Evolutionary conservation across 768 basidiomycete species (phyloP).

Genomic region (Boletus pseudopeckii): DNA sequence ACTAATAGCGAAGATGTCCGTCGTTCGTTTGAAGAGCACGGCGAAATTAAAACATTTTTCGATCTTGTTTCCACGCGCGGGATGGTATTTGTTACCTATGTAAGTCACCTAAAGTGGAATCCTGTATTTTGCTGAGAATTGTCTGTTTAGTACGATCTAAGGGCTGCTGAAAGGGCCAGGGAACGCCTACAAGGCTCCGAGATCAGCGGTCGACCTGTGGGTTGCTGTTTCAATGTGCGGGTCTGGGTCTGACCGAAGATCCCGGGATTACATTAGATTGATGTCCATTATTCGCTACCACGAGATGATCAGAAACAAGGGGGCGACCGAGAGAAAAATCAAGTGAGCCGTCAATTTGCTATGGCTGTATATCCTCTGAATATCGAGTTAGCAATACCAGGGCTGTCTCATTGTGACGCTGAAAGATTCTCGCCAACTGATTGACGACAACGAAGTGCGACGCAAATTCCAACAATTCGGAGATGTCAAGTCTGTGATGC

Average conservation of each 20-base stretch:
- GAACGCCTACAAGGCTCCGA: constrained; percentile 87
- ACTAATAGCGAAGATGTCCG: constrained; percentile 84
- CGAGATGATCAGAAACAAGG: constrained; percentile 73
- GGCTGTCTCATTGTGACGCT: constrained; percentile 81
- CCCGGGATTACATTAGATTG: constrained; percentile 59
- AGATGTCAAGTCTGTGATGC: constrained; percentile 78
- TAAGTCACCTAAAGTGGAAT: constrained; percentile 46
- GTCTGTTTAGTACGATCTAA: constrained; percentile 74
- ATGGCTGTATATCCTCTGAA: constrained; percentile 7
- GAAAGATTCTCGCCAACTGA: constrained; percentile 63
- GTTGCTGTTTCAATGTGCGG: constrained; percentile 31
- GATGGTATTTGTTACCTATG: constrained; percentile 99
- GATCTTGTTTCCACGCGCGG: constrained; percentile 92
- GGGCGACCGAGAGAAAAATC: constrained; percentile 70
- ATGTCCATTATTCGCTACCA: constrained; percentile 96
- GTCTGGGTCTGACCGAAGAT: constrained; percentile 5
- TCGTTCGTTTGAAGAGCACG: constrained; percentile 84
- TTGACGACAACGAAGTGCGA: constrained; percentile 83
- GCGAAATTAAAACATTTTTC: constrained; percentile 96
- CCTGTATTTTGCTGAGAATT: constrained; percentile 10
- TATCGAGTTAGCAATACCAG: constrained; percentile 57
- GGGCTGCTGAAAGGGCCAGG: constrained; percentile 89
- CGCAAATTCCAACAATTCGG: constrained; percentile 87
- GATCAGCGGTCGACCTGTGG: constrained; percentile 84
- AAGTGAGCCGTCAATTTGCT: constrained; percentile 44